Base-by-base conservation (phyloP, 208 protist species). In the Trypanosoma vivax region DNA sequence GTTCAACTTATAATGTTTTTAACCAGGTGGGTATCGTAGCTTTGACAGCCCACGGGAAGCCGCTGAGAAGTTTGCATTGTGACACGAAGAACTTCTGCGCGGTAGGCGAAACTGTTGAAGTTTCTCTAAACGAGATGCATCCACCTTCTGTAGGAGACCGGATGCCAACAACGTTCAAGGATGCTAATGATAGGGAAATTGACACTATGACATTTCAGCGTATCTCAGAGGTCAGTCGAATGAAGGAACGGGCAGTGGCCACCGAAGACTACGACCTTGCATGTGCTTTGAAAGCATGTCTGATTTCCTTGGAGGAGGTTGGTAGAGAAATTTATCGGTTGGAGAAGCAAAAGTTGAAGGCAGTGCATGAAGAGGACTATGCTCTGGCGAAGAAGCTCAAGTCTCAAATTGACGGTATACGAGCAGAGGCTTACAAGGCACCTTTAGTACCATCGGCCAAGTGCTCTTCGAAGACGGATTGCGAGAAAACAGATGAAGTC, bases 251-350 rank as follows among this genome's bases (percentile, higher is more conserved):
- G 6, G 90, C 87, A 13, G 84, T 94, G 11, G 66, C 53, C 23
- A 70, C 81, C 25, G 84, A 96, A 49, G 90, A 96, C 58, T 96
- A 94, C 64, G 90, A 96, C 65, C 34, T 79, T 9, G 90, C 90
- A 11, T 66, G 47, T 28, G 65, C 65, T 5, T 66, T 94, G 18
- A 94, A 92, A 55, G 38, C 62, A 62, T 72, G 71, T 51, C 71
- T 93, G 18, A 43, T 53, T 21, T 37, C 54, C 11, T 67, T 93
- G 14, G 57, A 84, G 30, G 49, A 56, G 21, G 50, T 50, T 28
- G 64, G 73, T 16, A 64, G 50, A 0, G 35, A 85, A 52, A 72
- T 96, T 29, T 68, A 58, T 11, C 19, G 43, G 28, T 57, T 96
- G 3, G 78, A 92, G 47, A 25, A 62, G 49, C 68, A 83, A 45